Evolutionary conservation across 148 eudicot genomes (phyloP).

Genomic region (Vaccinium vitisidaea): DNA sequence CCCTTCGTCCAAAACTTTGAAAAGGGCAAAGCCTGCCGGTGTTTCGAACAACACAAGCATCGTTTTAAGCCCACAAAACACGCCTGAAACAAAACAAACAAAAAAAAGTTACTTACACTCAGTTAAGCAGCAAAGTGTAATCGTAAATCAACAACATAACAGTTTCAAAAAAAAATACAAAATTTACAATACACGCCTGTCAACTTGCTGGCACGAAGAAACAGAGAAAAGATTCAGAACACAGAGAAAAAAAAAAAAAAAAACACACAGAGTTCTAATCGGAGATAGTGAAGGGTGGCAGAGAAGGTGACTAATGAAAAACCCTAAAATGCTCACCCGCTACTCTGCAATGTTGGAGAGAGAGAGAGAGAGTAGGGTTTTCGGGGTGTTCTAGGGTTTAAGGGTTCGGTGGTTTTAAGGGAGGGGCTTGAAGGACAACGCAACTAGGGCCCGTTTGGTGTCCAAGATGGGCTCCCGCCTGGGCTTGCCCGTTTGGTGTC

Average conservation of each 20-base stretch:
- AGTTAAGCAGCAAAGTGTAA: neutral
- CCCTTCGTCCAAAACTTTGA: slow-evolving; percentile 86
- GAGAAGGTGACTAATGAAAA: neutral
- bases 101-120: neutral
- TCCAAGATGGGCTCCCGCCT: no score
- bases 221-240: neutral
- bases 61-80: slow-evolving; percentile 17
- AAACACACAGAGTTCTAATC: neutral
- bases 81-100: slow-evolving; percentile 8
- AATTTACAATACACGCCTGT: neutral
- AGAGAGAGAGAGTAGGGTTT: neutral
- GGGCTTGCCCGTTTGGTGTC: no score
- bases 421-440: neutral
- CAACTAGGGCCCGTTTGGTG: neutral
- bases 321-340: neutral
- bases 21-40: slow-evolving; percentile 89
- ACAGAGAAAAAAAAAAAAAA: neutral
- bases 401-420: neutral
- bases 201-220: neutral
- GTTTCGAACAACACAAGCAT: slow-evolving; percentile 81
- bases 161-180: neutral
- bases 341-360: neutral
- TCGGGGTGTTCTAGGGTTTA: neutral
- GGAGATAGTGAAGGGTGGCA: neutral
- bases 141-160: neutral